Percentiles rank a stretch among this genome's conserved stretches.
Conservation (phyloP, 345 rosid genomes). For the Eucalyptus globulus region DNA sequence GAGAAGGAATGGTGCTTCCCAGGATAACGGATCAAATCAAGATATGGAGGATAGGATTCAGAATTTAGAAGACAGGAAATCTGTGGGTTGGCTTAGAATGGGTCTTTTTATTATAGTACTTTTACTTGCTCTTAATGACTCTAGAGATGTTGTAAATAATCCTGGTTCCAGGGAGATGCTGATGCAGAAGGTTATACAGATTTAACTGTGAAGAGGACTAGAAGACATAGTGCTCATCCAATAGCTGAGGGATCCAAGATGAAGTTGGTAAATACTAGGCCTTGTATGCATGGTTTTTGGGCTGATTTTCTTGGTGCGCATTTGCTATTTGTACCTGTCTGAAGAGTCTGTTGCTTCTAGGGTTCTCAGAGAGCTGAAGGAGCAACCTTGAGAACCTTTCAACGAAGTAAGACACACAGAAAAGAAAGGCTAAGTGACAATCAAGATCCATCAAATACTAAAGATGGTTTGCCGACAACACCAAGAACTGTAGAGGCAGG, state of each 20-base stretch:
- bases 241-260: background rate
- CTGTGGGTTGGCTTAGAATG: background rate
- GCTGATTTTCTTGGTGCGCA: background rate
- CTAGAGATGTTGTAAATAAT: background rate
- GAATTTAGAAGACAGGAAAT: background rate
- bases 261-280: background rate
- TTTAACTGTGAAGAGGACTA: background rate
- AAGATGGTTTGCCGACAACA: background rate
- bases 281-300: background rate
- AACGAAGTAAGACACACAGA: background rate
- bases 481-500: background rate
- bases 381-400: background rate
- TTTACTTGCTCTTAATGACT: background rate
- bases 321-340: background rate
- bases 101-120: background rate
- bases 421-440: background rate
- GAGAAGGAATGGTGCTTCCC: slow-evolving; percentile 1
- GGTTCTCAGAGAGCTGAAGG: background rate
- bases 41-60: background rate
- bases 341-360: background rate
- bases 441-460: background rate
- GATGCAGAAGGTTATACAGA: background rate
- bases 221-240: background rate
- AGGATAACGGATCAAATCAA: background rate
- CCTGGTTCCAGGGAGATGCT: background rate